Conservation (phyloP, 352 stramenopile genomes). For the Lagenidium giganteum region DNA sequence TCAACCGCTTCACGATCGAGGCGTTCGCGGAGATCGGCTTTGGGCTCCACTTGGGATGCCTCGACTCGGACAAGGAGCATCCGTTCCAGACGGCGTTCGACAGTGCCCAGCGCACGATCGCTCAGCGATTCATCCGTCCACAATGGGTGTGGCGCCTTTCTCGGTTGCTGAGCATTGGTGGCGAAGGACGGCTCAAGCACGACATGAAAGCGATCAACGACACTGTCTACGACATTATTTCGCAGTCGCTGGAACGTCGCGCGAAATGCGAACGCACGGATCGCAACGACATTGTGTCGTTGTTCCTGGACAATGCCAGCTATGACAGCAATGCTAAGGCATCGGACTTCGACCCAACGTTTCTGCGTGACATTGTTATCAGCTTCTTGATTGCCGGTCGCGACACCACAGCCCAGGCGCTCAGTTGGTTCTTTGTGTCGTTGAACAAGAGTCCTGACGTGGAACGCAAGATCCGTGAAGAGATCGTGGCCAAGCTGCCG, state of each 20-base stretch:
- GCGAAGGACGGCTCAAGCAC: constrained; percentile 21
- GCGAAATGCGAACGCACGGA: background rate
- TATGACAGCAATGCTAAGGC: constrained; percentile 8
- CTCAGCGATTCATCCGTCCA: constrained; percentile 25
- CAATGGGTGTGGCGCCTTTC: constrained; percentile 42
- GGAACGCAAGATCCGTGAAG: constrained; percentile 32
- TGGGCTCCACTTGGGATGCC: constrained; percentile 34
- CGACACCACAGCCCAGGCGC: constrained; percentile 67
- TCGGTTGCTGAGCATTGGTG: constrained; percentile 22
- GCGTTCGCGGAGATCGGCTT: constrained; percentile 55
- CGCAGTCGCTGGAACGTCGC: constrained; percentile 20
- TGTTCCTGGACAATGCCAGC: constrained; percentile 42
- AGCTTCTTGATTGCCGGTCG: constrained; percentile 80
- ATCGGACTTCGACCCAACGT: constrained; percentile 29
- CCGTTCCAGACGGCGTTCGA: constrained; percentile 52
- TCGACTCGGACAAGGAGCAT: constrained; percentile 33
- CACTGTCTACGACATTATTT: constrained; percentile 37
- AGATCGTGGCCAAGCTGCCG: constrained; percentile 29
- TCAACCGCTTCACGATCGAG: constrained; percentile 47
- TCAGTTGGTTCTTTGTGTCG: constrained; percentile 73
- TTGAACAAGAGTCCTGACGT: constrained; percentile 45
- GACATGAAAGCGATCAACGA: constrained; percentile 36
- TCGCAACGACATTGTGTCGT: constrained; percentile 34
- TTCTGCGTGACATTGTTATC: constrained; percentile 68
- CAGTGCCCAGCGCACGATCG: constrained; percentile 20